A percentile compares a stretch with the other conserved stretches of the same genome.
Evolutionary conservation across 768 basidiomycete genomes (phyloP).

Genomic region (Pisolithus sp.): DNA sequence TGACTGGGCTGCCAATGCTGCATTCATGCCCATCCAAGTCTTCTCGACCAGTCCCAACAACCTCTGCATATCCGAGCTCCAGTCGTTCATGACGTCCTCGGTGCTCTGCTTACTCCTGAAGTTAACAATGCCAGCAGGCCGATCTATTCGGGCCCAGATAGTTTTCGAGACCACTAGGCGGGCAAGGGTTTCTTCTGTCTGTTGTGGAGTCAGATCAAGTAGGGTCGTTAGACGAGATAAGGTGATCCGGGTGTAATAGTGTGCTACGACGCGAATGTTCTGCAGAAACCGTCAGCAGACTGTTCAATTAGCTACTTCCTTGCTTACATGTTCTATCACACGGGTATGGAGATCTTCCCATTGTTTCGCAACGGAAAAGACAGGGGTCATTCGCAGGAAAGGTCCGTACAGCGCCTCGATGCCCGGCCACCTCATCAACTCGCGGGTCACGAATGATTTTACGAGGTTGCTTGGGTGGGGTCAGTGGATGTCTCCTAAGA

Average conservation of each 20-base stretch:
- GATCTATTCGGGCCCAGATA: conserved; percentile 90
- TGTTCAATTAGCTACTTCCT: neutral
- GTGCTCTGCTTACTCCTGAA: conserved; percentile 79
- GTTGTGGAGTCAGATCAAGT: conserved; percentile 73
- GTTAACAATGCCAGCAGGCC: conserved; percentile 82
- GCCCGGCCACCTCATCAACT: conserved; percentile 96
- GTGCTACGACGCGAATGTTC: conserved; percentile 93
- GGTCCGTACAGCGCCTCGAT: conserved; percentile 85
- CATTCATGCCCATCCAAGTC: conserved; percentile 97
- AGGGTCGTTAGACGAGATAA: conserved; percentile 75
- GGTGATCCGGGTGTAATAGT: conserved; percentile 93
- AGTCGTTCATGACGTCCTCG: conserved; percentile 96
- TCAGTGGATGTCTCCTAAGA: conserved; percentile 1
- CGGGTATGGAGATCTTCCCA: conserved; percentile 96
- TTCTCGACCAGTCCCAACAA: conserved; percentile 89
- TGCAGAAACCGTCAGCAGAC: conserved; percentile 27
- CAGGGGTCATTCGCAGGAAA: conserved; percentile 69
- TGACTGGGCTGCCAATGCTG: conserved; percentile 79
- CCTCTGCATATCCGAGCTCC: conserved; percentile 96
- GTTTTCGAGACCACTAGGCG: conserved; percentile 88
- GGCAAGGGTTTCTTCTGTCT: conserved; percentile 86
- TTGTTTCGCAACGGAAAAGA: conserved; percentile 71
- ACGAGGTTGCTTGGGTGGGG: conserved; percentile 67
- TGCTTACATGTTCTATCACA: conserved; percentile 90
- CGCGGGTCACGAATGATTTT: conserved; percentile 88